These are phyloP conservation scores for Thalia dealbata DNA, from an alignment of 176 grass and related monocot genomes.

Conservation along the genomic window DNA sequence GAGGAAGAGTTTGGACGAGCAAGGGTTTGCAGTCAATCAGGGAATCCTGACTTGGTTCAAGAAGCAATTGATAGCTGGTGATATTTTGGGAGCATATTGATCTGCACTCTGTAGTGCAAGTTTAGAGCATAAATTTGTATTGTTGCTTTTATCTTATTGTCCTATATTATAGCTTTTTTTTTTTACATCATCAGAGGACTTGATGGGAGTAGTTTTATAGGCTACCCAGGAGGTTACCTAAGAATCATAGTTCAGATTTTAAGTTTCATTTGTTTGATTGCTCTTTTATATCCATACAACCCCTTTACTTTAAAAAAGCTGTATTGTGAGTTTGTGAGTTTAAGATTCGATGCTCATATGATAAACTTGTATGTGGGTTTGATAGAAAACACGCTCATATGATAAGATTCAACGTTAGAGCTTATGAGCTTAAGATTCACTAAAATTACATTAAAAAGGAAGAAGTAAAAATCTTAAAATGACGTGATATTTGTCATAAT, in stretches of 20 bases:
- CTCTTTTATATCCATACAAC: neutral
- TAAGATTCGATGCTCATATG: too few relatives aligned
- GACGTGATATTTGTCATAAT: neutral
- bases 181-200: neutral
- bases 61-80: slow-evolving; percentile 89
- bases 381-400: too few relatives aligned
- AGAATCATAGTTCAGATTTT: neutral
- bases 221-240: neutral
- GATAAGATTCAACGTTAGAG: too few relatives aligned
- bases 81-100: neutral
- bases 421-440: too few relatives aligned
- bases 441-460: too few relatives aligned
- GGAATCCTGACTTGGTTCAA: slow-evolving; percentile 51
- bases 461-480: neutral
- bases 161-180: neutral
- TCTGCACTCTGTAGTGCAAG: neutral
- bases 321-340: too few relatives aligned
- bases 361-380: too few relatives aligned
- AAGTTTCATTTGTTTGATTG: neutral
- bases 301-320: neutral
- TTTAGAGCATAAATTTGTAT: neutral
- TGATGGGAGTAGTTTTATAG: neutral
- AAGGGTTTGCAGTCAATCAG: slow-evolving; percentile 58
- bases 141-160: neutral
- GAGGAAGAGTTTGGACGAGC: slow-evolving; percentile 84